These are phyloP conservation scores for Dictyostelium intermedium DNA, from an alignment of 78 protist species.

Conservation along the genomic window DNA sequence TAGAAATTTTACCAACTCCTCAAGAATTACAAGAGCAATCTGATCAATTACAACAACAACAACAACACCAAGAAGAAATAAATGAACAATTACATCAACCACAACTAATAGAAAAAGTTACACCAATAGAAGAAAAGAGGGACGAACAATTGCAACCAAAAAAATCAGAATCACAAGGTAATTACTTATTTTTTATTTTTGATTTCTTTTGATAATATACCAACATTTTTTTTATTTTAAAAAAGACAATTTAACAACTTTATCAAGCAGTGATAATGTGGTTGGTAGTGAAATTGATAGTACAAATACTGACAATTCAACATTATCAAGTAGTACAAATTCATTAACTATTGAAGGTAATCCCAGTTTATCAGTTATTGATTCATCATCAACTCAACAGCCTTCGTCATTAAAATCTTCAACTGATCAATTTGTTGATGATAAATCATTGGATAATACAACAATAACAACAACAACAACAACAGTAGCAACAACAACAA, in stretches of 20 bases:
- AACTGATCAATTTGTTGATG: neutral
- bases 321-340: conserved; percentile 39
- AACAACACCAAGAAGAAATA: neutral
- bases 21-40: neutral
- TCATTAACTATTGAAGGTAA: conserved; percentile 12
- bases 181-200: neutral
- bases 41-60: neutral
- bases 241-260: neutral
- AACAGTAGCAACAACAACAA: neutral
- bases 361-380: neutral
- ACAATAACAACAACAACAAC: neutral
- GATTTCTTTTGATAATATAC: neutral
- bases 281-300: neutral
- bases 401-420: conserved; percentile 11
- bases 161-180: neutral
- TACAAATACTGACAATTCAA: neutral
- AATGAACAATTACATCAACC: neutral
- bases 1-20: conserved; percentile 18
- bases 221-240: neutral
- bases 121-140: neutral
- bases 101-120: neutral
- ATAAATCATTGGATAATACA: neutral
- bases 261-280: neutral
- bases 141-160: neutral
- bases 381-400: neutral